Conservation (phyloP, 176 grass and related monocot species). For the Phragmites australis region DNA sequence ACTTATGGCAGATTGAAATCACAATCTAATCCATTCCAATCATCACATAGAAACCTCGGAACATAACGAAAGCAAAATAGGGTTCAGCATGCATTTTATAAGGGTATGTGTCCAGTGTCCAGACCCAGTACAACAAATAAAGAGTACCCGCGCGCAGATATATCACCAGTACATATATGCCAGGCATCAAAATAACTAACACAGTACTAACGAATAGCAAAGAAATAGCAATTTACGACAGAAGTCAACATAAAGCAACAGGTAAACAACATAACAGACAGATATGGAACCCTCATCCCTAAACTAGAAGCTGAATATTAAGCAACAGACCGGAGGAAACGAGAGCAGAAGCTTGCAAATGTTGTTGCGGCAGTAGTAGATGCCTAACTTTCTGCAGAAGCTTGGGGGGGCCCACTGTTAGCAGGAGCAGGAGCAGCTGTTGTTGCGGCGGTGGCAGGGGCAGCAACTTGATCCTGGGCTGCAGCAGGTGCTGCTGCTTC, state of each 20-base stretch:
- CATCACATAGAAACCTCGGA: not conserved
- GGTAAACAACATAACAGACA: not conserved
- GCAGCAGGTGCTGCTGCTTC: slow-evolving; percentile 44
- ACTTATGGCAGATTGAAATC: too few relatives aligned
- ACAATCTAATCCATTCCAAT: not conserved
- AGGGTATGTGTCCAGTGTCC: not conserved
- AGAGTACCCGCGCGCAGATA: not conserved
- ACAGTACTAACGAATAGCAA: not conserved
- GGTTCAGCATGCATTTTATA: not conserved
- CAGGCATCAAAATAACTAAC: not conserved
- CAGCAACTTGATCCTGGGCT: slow-evolving; percentile 37
- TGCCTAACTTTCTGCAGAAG: slow-evolving; percentile 47
- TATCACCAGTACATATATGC: not conserved
- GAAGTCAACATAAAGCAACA: slow-evolving; percentile 22
- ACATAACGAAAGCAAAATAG: not conserved
- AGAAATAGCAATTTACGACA: not conserved
- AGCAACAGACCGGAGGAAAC: slow-evolving; percentile 19
- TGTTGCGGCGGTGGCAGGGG: not conserved
- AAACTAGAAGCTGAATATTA: slow-evolving; percentile 23
- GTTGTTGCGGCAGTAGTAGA: not conserved
- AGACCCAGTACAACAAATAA: not conserved
- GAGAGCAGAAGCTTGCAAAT: slow-evolving; percentile 27
- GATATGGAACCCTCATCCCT: slow-evolving; percentile 1
- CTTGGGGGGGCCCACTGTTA: slow-evolving; percentile 35
- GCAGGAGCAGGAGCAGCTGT: slow-evolving; percentile 41